These are phyloP conservation scores for Trebouxia gelatinosa DNA, from an alignment of 163 green algal species.

Conservation along the genomic window DNA sequence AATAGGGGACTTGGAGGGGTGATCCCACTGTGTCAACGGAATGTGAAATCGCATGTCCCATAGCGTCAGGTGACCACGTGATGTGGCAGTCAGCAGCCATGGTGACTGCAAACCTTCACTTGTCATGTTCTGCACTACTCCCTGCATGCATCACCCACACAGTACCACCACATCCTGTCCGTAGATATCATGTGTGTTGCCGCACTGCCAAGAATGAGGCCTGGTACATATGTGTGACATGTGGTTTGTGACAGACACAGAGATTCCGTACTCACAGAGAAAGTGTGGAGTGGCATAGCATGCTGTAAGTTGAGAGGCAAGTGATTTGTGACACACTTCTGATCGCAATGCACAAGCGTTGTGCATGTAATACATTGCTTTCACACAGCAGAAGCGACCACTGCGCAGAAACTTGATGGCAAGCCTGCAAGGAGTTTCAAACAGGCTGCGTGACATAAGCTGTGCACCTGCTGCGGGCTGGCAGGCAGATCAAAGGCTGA, in stretches of 20 bases:
- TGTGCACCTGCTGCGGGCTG: conserved; percentile 36
- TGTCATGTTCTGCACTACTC: conserved; percentile 33
- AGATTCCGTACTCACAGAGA: background rate
- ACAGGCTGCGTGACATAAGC: no score
- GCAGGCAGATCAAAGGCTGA: conserved; percentile 63
- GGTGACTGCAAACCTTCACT: conserved; percentile 34
- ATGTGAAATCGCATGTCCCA: conserved; percentile 86
- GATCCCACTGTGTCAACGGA: conserved; percentile 2
- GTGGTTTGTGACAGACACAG: background rate
- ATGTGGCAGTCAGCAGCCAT: conserved; percentile 68
- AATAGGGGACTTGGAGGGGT: conserved; percentile 35
- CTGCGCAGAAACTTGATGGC: background rate
- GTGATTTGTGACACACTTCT: background rate
- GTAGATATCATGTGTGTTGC: no score
- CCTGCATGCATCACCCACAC: background rate
- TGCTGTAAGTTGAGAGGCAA: background rate
- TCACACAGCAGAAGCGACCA: no score
- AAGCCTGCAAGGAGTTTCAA: no score
- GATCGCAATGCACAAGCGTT: background rate
- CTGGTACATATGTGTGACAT: conserved; percentile 20
- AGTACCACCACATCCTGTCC: conserved; percentile 29
- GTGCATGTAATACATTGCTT: no score
- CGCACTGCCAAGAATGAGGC: no score
- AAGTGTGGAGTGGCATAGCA: background rate
- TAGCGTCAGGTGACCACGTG: conserved; percentile 62